Percentiles rank a stretch among this genome's conserved stretches.
These are phyloP conservation scores for Diplodia sapinea DNA, from an alignment of 2,329 filamentous ascomycete genomes.

Conservation along the genomic window DNA sequence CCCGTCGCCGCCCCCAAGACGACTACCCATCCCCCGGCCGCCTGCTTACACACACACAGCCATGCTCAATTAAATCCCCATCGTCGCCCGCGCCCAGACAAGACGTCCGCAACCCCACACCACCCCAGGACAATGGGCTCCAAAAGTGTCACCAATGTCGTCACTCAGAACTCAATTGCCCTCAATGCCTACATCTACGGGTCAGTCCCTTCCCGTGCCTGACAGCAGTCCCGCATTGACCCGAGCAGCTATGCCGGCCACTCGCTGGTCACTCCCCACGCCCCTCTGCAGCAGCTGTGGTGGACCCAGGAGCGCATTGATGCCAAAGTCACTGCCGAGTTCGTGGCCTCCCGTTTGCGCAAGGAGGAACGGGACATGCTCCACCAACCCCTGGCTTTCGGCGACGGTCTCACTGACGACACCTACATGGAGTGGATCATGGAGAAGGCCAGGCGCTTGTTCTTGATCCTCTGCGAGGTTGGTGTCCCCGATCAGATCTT, in stretches of 20 bases:
- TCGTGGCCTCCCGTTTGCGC: constrained; percentile 68
- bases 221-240: no score
- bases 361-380: constrained; percentile 68
- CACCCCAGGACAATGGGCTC: constrained; percentile 41
- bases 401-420: constrained; percentile 70
- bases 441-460: constrained; percentile 70
- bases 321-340: constrained; percentile 70
- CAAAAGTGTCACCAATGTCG: constrained; percentile 49
- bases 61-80: constrained; percentile 15
- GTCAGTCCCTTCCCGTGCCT: constrained; percentile 37
- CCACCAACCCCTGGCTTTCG: constrained; percentile 68
- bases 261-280: constrained; percentile 57
- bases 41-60: neutral
- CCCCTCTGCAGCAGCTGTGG: constrained; percentile 63
- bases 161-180: constrained; percentile 52
- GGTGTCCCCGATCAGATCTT: constrained; percentile 77
- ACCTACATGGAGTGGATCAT: constrained; percentile 82
- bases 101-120: constrained; percentile 4
- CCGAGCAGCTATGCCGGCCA: constrained; percentile 47
- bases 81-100: neutral
- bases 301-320: constrained; percentile 75
- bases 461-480: constrained; percentile 73
- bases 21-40: neutral
- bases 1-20: neutral
- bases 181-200: constrained; percentile 59